Percentiles rank a stretch among this genome's conserved stretches.
Conservation (phyloP, 441 rosid genomes). For the Eutrema salsugineum region DNA sequence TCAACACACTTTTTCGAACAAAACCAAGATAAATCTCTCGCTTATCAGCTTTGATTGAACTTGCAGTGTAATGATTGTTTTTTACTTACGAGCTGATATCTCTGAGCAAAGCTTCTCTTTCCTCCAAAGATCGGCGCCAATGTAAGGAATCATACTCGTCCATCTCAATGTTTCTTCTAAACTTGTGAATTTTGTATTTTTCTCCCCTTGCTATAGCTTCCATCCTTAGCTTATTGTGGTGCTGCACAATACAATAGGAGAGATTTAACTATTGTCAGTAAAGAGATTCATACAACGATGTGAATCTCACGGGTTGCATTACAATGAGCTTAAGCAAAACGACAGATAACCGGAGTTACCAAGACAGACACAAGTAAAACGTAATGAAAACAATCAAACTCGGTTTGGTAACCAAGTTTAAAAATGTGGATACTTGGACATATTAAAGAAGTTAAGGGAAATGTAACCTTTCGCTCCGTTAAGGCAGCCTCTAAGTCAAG, state of each 20-base stretch:
- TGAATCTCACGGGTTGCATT: background rate
- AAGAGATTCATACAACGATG: background rate
- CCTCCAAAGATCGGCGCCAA: slow-evolving; percentile 89
- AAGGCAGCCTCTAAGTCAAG: slow-evolving; percentile 90
- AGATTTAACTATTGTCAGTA: background rate
- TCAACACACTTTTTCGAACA: background rate
- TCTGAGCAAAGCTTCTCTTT: slow-evolving; percentile 93
- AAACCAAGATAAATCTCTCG: background rate
- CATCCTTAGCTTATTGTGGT: slow-evolving; percentile 61
- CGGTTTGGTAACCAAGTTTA: background rate
- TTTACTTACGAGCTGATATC: slow-evolving; percentile 82
- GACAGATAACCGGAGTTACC: background rate
- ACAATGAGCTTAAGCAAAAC: no score
- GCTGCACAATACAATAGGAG: slow-evolving; percentile 37
- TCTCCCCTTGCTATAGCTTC: slow-evolving; percentile 83
- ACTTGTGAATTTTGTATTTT: slow-evolving; percentile 60
- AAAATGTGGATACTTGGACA: background rate
- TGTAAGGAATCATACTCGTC: slow-evolving; percentile 88
- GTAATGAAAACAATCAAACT: background rate
- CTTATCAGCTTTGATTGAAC: background rate
- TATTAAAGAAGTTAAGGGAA: slow-evolving; percentile 6
- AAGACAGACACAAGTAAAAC: background rate
- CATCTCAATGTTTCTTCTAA: slow-evolving; percentile 88
- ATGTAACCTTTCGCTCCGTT: slow-evolving; percentile 71
- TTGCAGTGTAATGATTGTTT: background rate